phyloP scores from a whole-genome alignment of 768 basidiomycete genomes.

The Tephrocybe sp. region DNA sequence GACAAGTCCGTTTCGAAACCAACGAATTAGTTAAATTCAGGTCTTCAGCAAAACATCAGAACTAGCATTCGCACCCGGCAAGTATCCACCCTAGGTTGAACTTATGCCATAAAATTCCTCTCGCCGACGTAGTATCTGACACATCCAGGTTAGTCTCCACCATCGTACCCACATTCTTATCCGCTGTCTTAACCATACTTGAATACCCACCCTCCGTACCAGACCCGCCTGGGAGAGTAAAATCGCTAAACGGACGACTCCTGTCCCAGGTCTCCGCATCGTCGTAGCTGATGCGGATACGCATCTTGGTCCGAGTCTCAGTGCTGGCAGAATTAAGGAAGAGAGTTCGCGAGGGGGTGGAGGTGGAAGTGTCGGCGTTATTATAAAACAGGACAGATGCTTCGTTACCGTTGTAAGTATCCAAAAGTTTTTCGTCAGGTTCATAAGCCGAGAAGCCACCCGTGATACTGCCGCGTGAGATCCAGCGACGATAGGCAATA shows the following conservation, averaged over 20 bases:
- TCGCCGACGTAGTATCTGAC: neutral
- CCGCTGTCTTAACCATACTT: conserved; percentile 1
- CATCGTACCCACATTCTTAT: neutral
- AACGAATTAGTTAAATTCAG: too few species aligned
- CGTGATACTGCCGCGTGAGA: neutral
- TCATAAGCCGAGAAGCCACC: neutral
- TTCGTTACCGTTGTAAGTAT: neutral
- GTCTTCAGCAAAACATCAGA: too few species aligned
- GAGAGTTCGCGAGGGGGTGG: neutral
- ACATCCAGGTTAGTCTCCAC: conserved; percentile 1
- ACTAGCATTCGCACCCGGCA: neutral
- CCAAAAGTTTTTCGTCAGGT: neutral
- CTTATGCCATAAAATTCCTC: neutral
- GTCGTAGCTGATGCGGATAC: conserved; percentile 4
- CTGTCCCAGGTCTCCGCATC: neutral
- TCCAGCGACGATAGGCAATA: neutral
- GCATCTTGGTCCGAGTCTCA: neutral
- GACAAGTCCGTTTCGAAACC: too few species aligned
- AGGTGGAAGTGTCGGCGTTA: neutral
- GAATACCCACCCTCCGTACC: conserved; percentile 1
- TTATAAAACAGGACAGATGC: conserved; percentile 2
- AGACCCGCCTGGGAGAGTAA: neutral
- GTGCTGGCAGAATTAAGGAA: conserved; percentile 3
- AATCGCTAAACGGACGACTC: conserved; percentile 1
- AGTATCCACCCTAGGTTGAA: neutral